phyloP scores from a whole-genome alignment of 2,329 filamentous ascomycete species.

The Alternaria novae-zelandiae region DNA sequence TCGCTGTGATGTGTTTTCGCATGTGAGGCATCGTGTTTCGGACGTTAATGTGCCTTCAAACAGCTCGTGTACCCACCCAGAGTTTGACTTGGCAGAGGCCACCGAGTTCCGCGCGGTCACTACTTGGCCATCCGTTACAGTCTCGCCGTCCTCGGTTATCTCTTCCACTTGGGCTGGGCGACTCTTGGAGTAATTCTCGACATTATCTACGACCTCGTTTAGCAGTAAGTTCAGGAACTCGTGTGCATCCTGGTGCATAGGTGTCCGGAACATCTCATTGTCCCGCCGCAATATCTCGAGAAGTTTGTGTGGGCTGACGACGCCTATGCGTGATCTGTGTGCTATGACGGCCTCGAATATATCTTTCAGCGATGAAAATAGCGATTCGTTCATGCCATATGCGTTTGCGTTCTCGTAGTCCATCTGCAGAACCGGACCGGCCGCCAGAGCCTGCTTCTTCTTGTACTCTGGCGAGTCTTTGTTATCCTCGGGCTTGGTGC shows the following conservation, averaged over 20 bases:
- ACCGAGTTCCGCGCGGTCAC: constrained; percentile 28
- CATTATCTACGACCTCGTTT: constrained; percentile 94
- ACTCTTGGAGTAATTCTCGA: constrained; percentile 82
- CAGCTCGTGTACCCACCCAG: constrained; percentile 91
- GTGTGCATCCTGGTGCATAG: constrained; percentile 98
- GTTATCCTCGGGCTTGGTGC: constrained; percentile 83
- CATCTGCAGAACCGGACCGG: constrained; percentile 85
- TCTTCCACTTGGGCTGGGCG: constrained; percentile 53
- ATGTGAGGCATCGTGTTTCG: constrained; percentile 94
- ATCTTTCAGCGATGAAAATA: constrained; percentile 94
- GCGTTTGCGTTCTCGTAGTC: constrained; percentile 77
- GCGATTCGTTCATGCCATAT: constrained; percentile 92
- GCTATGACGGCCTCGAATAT: constrained; percentile 91
- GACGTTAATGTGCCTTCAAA: constrained; percentile 95
- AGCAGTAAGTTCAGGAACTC: constrained; percentile 93
- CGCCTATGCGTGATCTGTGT: constrained; percentile 81
- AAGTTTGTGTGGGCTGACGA: constrained; percentile 90
- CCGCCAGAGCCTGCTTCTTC: constrained; percentile 91
- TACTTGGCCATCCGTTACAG: constrained; percentile 23
- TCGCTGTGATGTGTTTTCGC: constrained; percentile 91
- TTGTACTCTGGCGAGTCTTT: constrained; percentile 96
- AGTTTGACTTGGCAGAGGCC: constrained; percentile 38
- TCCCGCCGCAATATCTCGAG: constrained; percentile 91
- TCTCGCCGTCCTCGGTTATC: constrained; percentile 26
- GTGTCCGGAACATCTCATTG: constrained; percentile 95